phyloP scores from a whole-genome alignment of 257 asterid genomes.

The Gentiana macrophylla region DNA sequence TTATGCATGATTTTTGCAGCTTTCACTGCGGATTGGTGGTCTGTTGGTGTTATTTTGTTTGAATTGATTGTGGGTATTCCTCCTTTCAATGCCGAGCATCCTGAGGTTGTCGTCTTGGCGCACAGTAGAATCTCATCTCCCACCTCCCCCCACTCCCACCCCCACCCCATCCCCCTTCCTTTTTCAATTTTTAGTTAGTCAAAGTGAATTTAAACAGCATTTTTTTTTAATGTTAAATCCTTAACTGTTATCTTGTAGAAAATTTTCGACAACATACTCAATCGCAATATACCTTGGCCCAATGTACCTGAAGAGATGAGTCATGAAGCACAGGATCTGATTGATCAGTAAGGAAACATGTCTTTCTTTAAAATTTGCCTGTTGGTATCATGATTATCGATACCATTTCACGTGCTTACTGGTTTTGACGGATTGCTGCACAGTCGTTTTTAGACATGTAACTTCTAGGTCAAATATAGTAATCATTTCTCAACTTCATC shows the following conservation, averaged over 20 bases:
- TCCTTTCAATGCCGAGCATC: conserved; percentile 98
- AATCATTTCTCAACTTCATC: too few species aligned
- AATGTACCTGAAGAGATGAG: conserved; percentile 86
- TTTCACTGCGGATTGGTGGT: conserved; percentile 99
- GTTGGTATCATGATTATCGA: too few species aligned
- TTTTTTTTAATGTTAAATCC: not conserved
- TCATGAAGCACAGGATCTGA: conserved; percentile 69
- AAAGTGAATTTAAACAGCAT: not conserved
- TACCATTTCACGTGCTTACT: too few species aligned
- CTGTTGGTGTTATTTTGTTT: conserved; percentile 91
- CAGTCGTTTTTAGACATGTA: too few species aligned
- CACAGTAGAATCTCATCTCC: not conserved
- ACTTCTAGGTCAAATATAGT: too few species aligned
- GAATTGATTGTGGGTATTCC: conserved; percentile 98
- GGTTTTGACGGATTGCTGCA: too few species aligned
- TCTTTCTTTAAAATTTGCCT: not conserved
- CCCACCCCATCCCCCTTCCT: too few species aligned
- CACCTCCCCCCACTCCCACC: too few species aligned
- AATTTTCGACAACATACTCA: conserved; percentile 91
- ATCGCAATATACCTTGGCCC: conserved; percentile 97
- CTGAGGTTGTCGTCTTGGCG: conserved; percentile 59
- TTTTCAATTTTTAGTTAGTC: not conserved
- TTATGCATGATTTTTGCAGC: conserved; percentile 34
- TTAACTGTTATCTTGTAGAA: conserved; percentile 32
- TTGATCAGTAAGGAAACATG: conserved; percentile 61